Percentiles rank a stretch among this genome's conserved stretches.
These are phyloP conservation scores for Dissophora ornata DNA, from an alignment of 192 early-diverging fungal species.

Conservation along the genomic window DNA sequence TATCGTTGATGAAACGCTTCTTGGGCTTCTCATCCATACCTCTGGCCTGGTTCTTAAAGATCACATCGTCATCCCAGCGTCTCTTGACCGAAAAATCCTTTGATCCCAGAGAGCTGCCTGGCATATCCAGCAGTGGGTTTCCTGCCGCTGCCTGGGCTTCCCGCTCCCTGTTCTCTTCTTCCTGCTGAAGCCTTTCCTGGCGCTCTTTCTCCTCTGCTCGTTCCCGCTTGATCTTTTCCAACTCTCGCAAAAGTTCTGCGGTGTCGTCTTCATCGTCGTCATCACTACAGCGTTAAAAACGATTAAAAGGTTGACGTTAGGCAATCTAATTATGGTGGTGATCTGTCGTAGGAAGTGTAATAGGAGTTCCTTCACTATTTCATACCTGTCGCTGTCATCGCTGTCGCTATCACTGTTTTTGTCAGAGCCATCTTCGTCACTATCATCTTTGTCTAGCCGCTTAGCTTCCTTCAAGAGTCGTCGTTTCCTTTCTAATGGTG, in stretches of 20 bases:
- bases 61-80: constrained; percentile 98
- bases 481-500: constrained; percentile 44
- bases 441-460: constrained; percentile 67
- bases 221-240: constrained; percentile 94
- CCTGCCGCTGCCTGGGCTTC: constrained; percentile 75
- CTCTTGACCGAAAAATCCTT: constrained; percentile 87
- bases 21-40: constrained; percentile 88
- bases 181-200: constrained; percentile 62
- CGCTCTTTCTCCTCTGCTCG: constrained; percentile 91
- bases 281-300: constrained; percentile 50
- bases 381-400: constrained; percentile 51
- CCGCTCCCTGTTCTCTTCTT: constrained; percentile 67
- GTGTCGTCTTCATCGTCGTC: constrained; percentile 95
- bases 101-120: constrained; percentile 24
- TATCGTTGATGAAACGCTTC: constrained; percentile 98
- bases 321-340: constrained; percentile 56
- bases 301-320: no score
- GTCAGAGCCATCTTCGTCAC: constrained; percentile 64
- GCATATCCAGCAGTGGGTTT: constrained; percentile 85
- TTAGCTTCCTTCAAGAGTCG: constrained; percentile 61
- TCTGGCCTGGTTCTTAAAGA: constrained; percentile 96
- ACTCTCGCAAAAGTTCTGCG: constrained; percentile 81
- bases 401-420: constrained; percentile 58
- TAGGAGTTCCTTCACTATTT: no score
- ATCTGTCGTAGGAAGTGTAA: no score